phyloP scores from a whole-genome alignment of 176 grass and related monocot genomes.

The Oryza brachyantha region DNA sequence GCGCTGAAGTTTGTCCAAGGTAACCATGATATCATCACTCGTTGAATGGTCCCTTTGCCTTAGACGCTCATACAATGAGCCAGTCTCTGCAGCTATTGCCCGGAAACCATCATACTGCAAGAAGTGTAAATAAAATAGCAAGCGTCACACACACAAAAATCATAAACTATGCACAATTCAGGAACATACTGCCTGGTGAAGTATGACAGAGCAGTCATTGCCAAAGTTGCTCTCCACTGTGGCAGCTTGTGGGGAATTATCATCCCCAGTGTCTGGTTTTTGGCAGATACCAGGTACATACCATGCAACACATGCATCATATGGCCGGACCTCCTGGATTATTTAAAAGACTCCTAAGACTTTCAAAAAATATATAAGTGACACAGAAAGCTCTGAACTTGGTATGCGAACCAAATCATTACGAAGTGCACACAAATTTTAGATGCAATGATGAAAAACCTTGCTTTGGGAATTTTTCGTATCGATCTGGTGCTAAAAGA shows the following conservation, averaged over 20 bases:
- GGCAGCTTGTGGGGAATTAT: not conserved
- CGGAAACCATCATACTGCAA: constrained; percentile 23
- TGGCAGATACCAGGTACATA: not conserved
- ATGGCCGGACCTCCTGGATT: constrained; percentile 12
- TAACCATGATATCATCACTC: constrained; percentile 16
- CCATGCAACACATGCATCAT: constrained; percentile 22
- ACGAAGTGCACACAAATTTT: not conserved
- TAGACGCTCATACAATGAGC: constrained; percentile 8
- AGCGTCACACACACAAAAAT: not conserved
- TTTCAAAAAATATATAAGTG: not conserved
- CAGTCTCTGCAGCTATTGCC: not conserved
- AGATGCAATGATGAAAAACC: not conserved
- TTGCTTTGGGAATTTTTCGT: not conserved
- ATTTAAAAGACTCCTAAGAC: not conserved
- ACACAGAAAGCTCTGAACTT: not conserved
- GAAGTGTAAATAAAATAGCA: constrained; percentile 11
- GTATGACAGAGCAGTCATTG: not conserved
- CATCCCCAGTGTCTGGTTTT: not conserved
- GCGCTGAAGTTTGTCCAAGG: constrained; percentile 28
- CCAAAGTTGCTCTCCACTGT: not conserved
- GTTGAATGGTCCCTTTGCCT: not conserved
- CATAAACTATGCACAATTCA: not conserved
- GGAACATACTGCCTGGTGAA: constrained; percentile 23
- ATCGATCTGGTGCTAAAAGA: not conserved
- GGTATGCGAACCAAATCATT: not conserved